These are phyloP conservation scores for Rhodotorula sp. DNA, from an alignment of 1,284 basidiomycete species.

Conservation along the genomic window DNA sequence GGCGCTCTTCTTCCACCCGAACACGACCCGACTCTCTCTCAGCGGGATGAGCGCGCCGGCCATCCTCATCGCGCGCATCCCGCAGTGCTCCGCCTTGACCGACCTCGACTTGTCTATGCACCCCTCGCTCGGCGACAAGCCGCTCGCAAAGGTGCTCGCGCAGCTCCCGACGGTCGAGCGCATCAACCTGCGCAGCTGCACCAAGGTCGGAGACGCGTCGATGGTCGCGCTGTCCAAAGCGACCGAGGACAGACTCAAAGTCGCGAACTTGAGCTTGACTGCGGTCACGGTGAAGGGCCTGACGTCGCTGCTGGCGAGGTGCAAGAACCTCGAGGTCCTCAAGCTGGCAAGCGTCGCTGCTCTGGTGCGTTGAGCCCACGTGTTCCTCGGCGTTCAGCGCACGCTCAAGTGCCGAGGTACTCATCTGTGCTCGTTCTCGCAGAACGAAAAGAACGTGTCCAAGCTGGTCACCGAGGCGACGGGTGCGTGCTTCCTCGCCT, in stretches of 20 bases:
- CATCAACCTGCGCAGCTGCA: constrained; percentile 41
- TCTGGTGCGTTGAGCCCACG: constrained; percentile 20
- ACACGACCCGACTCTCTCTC: constrained; percentile 29
- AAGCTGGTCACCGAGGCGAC: constrained; percentile 35
- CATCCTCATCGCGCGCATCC: constrained; percentile 30
- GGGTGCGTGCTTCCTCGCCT: neutral
- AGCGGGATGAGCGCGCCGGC: constrained; percentile 18
- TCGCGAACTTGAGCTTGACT: constrained; percentile 41
- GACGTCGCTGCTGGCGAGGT: constrained; percentile 35
- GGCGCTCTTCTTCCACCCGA: constrained; percentile 32
- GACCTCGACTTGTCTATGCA: constrained; percentile 38
- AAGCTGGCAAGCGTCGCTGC: constrained; percentile 41
- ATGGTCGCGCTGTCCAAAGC: constrained; percentile 38
- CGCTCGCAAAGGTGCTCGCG: constrained; percentile 35
- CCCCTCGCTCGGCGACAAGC: constrained; percentile 28
- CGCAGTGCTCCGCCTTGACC: constrained; percentile 33
- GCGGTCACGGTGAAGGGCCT: constrained; percentile 43
- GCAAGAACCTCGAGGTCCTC: constrained; percentile 40
- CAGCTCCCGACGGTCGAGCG: constrained; percentile 35
- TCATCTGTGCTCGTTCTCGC: neutral
- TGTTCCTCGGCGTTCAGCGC: too few relatives aligned
- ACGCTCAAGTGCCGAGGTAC: neutral
- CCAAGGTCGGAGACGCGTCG: constrained; percentile 41
- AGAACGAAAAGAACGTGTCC: constrained; percentile 39
- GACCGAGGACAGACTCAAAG: constrained; percentile 26